Conservation (phyloP, 1,284 basidiomycete genomes). For the Phylloboletellus chloephorus region DNA sequence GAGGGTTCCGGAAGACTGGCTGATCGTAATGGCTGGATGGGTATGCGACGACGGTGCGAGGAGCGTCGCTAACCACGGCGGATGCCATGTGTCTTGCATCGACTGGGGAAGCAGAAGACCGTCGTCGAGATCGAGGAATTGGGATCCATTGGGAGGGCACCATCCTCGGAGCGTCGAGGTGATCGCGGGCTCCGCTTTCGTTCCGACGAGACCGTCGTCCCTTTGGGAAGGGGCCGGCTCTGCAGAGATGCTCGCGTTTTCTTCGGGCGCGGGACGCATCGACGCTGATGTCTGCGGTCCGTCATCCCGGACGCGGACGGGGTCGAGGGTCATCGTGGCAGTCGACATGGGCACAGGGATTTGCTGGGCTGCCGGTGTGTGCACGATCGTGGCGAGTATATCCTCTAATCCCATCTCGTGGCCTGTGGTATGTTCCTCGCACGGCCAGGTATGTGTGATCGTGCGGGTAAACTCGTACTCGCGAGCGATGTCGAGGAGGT, state of each 20-base stretch:
- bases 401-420: conserved; percentile 19
- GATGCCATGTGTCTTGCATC: conserved; percentile 1
- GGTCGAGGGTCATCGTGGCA: conserved; percentile 7
- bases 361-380: conserved; percentile 5
- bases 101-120: conserved; percentile 12
- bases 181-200: background rate
- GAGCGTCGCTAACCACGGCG: conserved; percentile 11
- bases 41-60: background rate
- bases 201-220: conserved; percentile 1
- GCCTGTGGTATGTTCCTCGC: conserved; percentile 14
- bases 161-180: conserved; percentile 20
- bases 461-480: conserved; percentile 28
- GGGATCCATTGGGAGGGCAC: conserved; percentile 24
- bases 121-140: conserved; percentile 25
- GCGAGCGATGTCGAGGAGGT: conserved; percentile 27
- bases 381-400: conserved; percentile 16
- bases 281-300: background rate
- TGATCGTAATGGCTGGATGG: background rate
- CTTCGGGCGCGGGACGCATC: background rate
- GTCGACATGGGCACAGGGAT: conserved; percentile 2
- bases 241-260: background rate
- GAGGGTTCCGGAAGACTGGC: background rate
- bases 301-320: background rate
- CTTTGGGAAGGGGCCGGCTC: background rate
- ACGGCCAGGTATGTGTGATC: conserved; percentile 21